These are phyloP conservation scores for Coccomyxa subellipsoidea DNA, from an alignment of 163 green algal genomes.

Conservation along the genomic window DNA sequence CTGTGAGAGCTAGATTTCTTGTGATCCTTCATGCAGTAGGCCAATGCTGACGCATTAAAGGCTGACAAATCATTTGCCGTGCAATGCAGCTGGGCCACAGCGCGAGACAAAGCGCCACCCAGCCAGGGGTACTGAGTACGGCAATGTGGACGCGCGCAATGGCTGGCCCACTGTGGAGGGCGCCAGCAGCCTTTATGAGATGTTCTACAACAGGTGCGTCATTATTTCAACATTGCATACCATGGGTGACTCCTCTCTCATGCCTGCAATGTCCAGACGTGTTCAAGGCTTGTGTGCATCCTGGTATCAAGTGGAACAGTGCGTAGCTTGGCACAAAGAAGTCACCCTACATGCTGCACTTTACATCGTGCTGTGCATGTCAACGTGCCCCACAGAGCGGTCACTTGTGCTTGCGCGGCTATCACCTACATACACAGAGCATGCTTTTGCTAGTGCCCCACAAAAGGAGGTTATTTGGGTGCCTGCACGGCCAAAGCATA, in stretches of 20 bases:
- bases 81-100: slow-evolving; percentile 4
- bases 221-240: neutral
- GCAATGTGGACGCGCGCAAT: neutral
- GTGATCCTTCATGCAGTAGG: neutral
- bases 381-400: no score
- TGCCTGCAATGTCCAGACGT: neutral
- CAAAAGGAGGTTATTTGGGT: no score
- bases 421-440: no score
- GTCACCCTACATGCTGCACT: no score
- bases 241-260: neutral
- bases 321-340: neutral
- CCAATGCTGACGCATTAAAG: no score
- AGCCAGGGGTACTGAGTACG: neutral
- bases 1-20: neutral
- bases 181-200: slow-evolving; percentile 5
- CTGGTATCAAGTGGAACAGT: neutral
- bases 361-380: no score
- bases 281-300: neutral
- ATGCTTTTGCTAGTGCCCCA: no score
- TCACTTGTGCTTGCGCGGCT: no score
- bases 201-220: slow-evolving; percentile 10
- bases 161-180: neutral
- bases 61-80: neutral
- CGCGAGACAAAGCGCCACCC: neutral
- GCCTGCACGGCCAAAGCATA: no score